Percentiles rank a stretch among this genome's conserved stretches.
These are phyloP conservation scores for Ceratocystiopsis minuta DNA, from an alignment of 2,329 filamentous ascomycete species.

Conservation along the genomic window DNA sequence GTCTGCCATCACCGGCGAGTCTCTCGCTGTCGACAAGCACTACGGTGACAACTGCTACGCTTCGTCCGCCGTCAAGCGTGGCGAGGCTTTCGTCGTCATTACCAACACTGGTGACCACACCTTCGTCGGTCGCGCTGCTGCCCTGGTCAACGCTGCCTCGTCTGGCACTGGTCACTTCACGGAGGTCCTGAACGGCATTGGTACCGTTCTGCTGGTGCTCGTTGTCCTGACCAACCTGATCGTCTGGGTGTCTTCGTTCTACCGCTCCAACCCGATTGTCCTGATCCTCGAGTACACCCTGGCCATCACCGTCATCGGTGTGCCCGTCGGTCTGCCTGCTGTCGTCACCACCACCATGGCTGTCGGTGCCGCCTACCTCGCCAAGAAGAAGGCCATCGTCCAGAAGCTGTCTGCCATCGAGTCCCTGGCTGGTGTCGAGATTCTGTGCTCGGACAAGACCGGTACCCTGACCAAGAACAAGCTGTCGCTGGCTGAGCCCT, in stretches of 20 bases:
- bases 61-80: slow-evolving; percentile 80
- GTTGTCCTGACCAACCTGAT: slow-evolving; percentile 66
- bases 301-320: slow-evolving; percentile 79
- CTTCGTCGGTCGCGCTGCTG: slow-evolving; percentile 76
- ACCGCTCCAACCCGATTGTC: slow-evolving; percentile 67
- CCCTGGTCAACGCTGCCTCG: slow-evolving; percentile 62
- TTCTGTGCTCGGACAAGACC: slow-evolving; percentile 89
- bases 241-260: slow-evolving; percentile 77
- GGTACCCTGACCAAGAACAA: slow-evolving; percentile 91
- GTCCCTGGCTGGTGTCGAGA: slow-evolving; percentile 80
- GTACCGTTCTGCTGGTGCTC: slow-evolving; percentile 59
- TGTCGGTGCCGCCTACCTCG: slow-evolving; percentile 77
- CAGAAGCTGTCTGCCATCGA: slow-evolving; percentile 87
- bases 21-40: slow-evolving; percentile 79
- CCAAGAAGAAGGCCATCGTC: slow-evolving; percentile 84
- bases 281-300: slow-evolving; percentile 69
- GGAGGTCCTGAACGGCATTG: slow-evolving; percentile 75
- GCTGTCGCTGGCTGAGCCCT: slow-evolving; percentile 71
- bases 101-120: slow-evolving; percentile 78
- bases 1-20: slow-evolving; percentile 82
- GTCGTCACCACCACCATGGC: slow-evolving; percentile 93
- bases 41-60: slow-evolving; percentile 65
- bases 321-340: slow-evolving; percentile 80
- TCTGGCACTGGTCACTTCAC: slow-evolving; percentile 72
- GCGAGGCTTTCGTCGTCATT: slow-evolving; percentile 67